phyloP scores from a whole-genome alignment of 192 early-diverging fungal genomes.

The Gaertneriomyces sp. region DNA sequence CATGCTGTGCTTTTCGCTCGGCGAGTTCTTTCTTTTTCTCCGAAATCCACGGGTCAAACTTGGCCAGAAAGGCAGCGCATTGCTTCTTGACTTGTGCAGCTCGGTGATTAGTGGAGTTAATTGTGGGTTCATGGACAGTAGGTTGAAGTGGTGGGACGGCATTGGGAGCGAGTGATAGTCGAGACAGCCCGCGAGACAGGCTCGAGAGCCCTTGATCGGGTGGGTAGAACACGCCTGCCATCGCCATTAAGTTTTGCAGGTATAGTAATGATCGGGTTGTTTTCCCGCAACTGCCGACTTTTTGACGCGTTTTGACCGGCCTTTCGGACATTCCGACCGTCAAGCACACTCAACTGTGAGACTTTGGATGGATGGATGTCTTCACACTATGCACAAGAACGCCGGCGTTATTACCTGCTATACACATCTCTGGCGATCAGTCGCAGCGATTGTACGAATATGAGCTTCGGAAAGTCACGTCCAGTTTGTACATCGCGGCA shows the following conservation, averaged over 20 bases:
- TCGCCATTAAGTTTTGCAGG: not conserved
- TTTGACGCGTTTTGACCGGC: too few species aligned
- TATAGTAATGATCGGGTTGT: too few species aligned
- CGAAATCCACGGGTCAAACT: slow-evolving; percentile 22
- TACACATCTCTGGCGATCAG: too few species aligned
- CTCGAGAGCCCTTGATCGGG: not conserved
- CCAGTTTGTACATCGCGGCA: too few species aligned
- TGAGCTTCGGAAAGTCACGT: too few species aligned
- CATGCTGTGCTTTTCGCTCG: slow-evolving; percentile 6
- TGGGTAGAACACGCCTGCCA: slow-evolving; percentile 3
- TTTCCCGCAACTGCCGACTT: too few species aligned
- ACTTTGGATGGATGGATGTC: too few species aligned
- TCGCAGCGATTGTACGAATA: too few species aligned
- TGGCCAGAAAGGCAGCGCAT: slow-evolving; percentile 12
- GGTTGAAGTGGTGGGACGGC: not conserved
- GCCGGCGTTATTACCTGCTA: too few species aligned
- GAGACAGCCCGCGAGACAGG: not conserved
- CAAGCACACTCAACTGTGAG: too few species aligned
- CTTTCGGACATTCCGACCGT: too few species aligned
- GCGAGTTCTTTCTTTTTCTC: slow-evolving; percentile 11
- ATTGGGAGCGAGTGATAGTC: not conserved
- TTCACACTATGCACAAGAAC: too few species aligned
- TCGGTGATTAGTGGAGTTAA: not conserved
- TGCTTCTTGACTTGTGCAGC: slow-evolving; percentile 5
- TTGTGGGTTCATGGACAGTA: not conserved